Evolutionary conservation across 257 asterid species (phyloP), one percentile per base, ranked within the genome.

Genomic region (Lycium ferocissimum): DNA sequence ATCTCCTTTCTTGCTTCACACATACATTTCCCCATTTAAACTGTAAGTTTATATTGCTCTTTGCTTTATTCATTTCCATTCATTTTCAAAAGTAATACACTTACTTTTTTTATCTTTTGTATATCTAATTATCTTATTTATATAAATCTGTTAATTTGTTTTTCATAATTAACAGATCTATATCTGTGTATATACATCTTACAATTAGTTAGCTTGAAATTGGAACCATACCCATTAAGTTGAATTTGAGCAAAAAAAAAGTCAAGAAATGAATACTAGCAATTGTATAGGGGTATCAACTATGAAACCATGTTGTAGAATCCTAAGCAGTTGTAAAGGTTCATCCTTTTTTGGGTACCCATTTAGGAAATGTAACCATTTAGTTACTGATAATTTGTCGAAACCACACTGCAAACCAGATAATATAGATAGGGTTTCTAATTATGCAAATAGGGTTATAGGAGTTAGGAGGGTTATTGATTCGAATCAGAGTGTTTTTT

Each of bases 211-310:
- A 58, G 70, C 17, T 59, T 59, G 35, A 80, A 49, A 59, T 57
- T 80, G 17, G 13, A 80, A 37, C 70, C 26, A 56, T 17, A 12
- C 9, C 70, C 17, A 10, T 63, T 63, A 22, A 63, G 71, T 22
- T 65, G 18, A 65, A 65, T 65, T 26, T 26, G 8, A 26, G 18
- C 43, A 15, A 14, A 79, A 9, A 58, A 20, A 18, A 45, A 56
- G 72, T 65, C 33, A 72, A 81, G 79, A 85, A 85, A 92, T 94
- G 97, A 90, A 82, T 83, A 76, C 91, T 83, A 84, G 91, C 82
- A 87, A 89, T 83, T 90, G 92, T 87, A 79, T 93, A 86, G 96
- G 94, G 33, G 63, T 92, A 82, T 91, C 95, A 72, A 72, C 87
- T 54, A 87, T 92, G 90, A 91, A 84, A 78, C 98, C 98, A 61